Evolutionary conservation across 2,329 filamentous ascomycete species (phyloP), one percentile per base, ranked within the genome.

Genomic region (Sporothrix euskadiensis): DNA sequence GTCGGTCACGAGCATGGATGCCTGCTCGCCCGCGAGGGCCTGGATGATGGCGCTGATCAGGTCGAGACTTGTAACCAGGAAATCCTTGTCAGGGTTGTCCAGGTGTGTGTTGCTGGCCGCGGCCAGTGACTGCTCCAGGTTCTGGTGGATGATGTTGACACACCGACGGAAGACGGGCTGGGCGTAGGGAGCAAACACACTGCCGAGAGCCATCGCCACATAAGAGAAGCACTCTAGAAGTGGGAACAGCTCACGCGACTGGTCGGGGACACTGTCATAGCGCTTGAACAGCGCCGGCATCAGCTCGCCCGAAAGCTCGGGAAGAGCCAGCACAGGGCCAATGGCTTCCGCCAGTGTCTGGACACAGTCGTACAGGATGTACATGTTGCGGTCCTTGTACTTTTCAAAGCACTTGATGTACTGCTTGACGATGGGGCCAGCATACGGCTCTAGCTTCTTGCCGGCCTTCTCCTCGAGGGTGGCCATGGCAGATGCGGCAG

Each of bases 361-460:
- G 47, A 99, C 93, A 81, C 96, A 98, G 83, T 99, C 96, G 84
- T 99, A 99, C 47, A 99, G 88, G 72, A 98, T 97, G 84, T 97
- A 98, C 90, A 98, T 98, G 84, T 99, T 99, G 79, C 94, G 91
- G 82, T 98, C 95, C 86, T 99, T 98, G 88, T 98, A 99, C 82
- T 92, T 94, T 71, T 86, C 88, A 82, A 99, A 99, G 82, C 96
- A 99, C 75, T 88, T 87, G 71, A 98, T 94, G 79, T 95, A 98
- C 80, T 98, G 96, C 75, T 91, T 91, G 71, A 98, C 89, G 78
- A 99, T 98, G 35, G 94, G 93, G 39, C 91, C 88, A 78, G 93
- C 94, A 83, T 98, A 99, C 0, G 93, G 93, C 76, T 91, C 90
- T 57, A 99, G 84, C 75, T 91, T 88, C 76, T 89, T 89, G 74